Percentiles rank a stretch among this genome's conserved stretches.
Evolutionary conservation across 495 filamentous ascomycete genomes (phyloP).

Genomic region (Penicillium tannophilum): DNA sequence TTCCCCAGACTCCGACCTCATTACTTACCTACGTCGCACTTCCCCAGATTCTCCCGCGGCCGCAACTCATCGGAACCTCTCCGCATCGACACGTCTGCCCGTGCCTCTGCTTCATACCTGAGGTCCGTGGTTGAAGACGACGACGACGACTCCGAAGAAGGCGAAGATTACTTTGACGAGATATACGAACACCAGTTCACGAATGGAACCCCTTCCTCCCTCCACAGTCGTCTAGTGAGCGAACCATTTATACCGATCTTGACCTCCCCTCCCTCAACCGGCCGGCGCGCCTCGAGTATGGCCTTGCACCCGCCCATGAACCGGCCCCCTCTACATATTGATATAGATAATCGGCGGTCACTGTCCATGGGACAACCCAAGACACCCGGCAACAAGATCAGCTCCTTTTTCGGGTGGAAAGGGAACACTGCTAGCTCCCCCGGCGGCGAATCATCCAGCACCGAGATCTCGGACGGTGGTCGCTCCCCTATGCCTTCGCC

Average conservation of each 20-base stretch:
- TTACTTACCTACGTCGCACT: slow-evolving; percentile 33
- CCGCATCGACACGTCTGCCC: slow-evolving; percentile 45
- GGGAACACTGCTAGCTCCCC: slow-evolving; percentile 50
- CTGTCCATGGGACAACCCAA: slow-evolving; percentile 51
- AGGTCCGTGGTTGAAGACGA: slow-evolving; percentile 29
- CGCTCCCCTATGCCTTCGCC: slow-evolving; percentile 62
- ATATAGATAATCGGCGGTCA: slow-evolving; percentile 31
- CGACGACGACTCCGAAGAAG: slow-evolving; percentile 38
- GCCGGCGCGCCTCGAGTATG: slow-evolving; percentile 47
- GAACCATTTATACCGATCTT: slow-evolving; percentile 51
- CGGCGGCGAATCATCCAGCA: slow-evolving; percentile 62
- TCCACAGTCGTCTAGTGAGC: slow-evolving; percentile 50
- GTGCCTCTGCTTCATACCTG: slow-evolving; percentile 26
- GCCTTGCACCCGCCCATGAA: slow-evolving; percentile 41
- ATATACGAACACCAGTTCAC: slow-evolving; percentile 40
- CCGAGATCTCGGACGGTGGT: slow-evolving; percentile 64
- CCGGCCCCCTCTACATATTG: slow-evolving; percentile 45
- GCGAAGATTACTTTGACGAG: slow-evolving; percentile 35
- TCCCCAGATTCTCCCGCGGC: slow-evolving; percentile 44
- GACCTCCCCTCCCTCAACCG: slow-evolving; percentile 38
- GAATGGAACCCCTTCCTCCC: slow-evolving; percentile 44
- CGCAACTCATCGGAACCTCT: slow-evolving; percentile 34
- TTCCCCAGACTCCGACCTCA: slow-evolving; percentile 24
- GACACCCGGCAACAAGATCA: slow-evolving; percentile 64
- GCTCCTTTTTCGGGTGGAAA: slow-evolving; percentile 72